Evolutionary conservation across 1,139 yeast genomes (phyloP).

Genomic region (Nakaseomyces delphensis): DNA sequence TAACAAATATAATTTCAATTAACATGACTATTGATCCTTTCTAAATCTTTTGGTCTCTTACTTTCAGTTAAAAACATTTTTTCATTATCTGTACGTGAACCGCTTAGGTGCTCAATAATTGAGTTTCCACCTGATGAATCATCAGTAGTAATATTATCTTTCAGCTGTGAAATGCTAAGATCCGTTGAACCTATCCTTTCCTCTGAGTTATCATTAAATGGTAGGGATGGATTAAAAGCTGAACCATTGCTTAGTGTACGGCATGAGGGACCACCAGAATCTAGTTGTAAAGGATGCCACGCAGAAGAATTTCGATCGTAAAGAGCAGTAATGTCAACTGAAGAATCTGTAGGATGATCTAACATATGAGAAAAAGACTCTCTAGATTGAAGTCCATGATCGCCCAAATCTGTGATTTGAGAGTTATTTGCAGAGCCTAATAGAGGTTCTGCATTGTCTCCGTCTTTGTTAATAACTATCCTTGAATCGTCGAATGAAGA

Average conservation of each 20-base stretch:
- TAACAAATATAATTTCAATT: neutral
- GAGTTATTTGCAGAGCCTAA: conserved; percentile 11
- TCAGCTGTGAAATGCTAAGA: neutral
- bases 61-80: neutral
- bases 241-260: conserved; percentile 10
- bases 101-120: neutral
- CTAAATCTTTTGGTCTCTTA: neutral
- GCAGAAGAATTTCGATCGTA: conserved; percentile 23
- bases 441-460: conserved; percentile 18
- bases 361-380: conserved; percentile 17
- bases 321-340: conserved; percentile 27
- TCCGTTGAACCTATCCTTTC: neutral
- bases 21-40: neutral
- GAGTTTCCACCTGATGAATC: conserved; percentile 7
- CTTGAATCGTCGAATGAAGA: conserved; percentile 20
- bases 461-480: conserved; percentile 9
- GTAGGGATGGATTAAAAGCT: neutral
- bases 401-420: neutral
- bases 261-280: conserved; percentile 11
- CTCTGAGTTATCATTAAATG: neutral
- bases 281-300: conserved; percentile 26
- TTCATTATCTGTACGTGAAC: neutral
- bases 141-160: neutral
- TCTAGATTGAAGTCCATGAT: conserved; percentile 14
- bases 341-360: conserved; percentile 18